phyloP scores from a whole-genome alignment of 2,329 filamentous ascomycete species.

The Diaporthe australafricana region DNA sequence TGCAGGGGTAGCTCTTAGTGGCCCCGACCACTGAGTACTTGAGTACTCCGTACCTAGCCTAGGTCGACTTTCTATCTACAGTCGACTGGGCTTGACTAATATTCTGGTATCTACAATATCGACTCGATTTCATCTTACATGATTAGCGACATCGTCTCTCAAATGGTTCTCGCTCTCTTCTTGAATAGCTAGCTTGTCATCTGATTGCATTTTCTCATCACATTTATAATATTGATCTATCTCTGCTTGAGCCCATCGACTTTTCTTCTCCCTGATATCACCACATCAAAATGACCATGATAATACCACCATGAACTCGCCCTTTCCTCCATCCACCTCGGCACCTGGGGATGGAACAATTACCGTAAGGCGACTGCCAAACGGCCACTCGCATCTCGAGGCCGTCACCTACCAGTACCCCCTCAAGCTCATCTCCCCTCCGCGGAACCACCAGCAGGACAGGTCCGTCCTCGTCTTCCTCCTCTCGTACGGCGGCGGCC shows the following conservation, averaged over 20 bases:
- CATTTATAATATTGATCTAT: no score
- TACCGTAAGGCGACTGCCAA: conserved; percentile 78
- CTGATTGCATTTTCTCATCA: no score
- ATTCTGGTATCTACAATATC: not conserved
- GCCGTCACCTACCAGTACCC: conserved; percentile 91
- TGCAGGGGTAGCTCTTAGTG: conserved; percentile 3
- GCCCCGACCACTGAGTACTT: not conserved
- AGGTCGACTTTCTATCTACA: no score
- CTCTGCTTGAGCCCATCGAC: conserved; percentile 35
- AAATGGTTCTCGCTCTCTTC: not conserved
- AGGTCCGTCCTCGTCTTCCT: conserved; percentile 85
- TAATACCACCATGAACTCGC: conserved; percentile 65
- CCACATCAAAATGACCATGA: conserved; percentile 50
- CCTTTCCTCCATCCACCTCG: conserved; percentile 80
- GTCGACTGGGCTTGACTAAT: conserved; percentile 4
- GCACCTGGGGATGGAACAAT: conserved; percentile 83
- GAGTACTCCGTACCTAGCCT: not conserved
- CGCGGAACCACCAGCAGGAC: conserved; percentile 68
- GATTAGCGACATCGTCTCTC: not conserved
- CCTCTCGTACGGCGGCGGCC: conserved; percentile 92
- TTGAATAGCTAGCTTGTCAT: not conserved
- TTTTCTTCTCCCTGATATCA: not conserved
- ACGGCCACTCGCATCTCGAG: conserved; percentile 76
- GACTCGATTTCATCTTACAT: not conserved
- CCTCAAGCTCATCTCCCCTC: conserved; percentile 89